A percentile compares a stretch with the other conserved stretches of the same genome.
Conservation (phyloP, 306 rosid species). For the Castanospermum australe region DNA sequence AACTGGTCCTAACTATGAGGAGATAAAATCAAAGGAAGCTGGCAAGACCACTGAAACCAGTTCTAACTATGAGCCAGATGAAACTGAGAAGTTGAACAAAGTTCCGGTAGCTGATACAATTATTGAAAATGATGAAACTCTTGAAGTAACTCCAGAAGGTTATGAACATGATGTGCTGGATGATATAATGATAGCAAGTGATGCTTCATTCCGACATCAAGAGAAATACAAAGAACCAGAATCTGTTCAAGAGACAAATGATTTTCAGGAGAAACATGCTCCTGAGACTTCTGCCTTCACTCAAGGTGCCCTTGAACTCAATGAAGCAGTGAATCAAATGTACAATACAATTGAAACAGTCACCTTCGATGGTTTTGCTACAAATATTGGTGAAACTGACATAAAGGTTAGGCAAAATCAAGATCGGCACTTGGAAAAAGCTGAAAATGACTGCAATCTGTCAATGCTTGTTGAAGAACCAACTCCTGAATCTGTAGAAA, state of each 20-base stretch:
- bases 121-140: slow-evolving; percentile 33
- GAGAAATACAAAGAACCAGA: slow-evolving; percentile 33
- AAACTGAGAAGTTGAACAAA: slow-evolving; percentile 36
- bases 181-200: slow-evolving; percentile 25
- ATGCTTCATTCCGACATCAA: slow-evolving; percentile 34
- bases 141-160: slow-evolving; percentile 30
- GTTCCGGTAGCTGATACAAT: slow-evolving; percentile 26
- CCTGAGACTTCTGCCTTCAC: slow-evolving; percentile 40
- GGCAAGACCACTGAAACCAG: slow-evolving; percentile 29
- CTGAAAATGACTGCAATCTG: slow-evolving; percentile 35
- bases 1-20: slow-evolving; percentile 38
- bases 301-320: slow-evolving; percentile 31
- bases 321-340: slow-evolving; percentile 36
- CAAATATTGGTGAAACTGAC: slow-evolving; percentile 27
- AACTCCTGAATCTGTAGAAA: slow-evolving; percentile 34
- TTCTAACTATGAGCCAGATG: slow-evolving; percentile 39
- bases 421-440: slow-evolving; percentile 34
- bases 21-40: slow-evolving; percentile 36
- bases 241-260: slow-evolving; percentile 34
- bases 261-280: slow-evolving; percentile 33
- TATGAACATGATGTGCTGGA: slow-evolving; percentile 36
- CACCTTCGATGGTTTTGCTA: slow-evolving; percentile 27
- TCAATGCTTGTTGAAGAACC: slow-evolving; percentile 45
- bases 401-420: slow-evolving; percentile 39
- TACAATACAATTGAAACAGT: slow-evolving; percentile 29